These are phyloP conservation scores for Colletotrichum ledebouriae DNA, from an alignment of 2,329 filamentous ascomycete species.

Conservation along the genomic window DNA sequence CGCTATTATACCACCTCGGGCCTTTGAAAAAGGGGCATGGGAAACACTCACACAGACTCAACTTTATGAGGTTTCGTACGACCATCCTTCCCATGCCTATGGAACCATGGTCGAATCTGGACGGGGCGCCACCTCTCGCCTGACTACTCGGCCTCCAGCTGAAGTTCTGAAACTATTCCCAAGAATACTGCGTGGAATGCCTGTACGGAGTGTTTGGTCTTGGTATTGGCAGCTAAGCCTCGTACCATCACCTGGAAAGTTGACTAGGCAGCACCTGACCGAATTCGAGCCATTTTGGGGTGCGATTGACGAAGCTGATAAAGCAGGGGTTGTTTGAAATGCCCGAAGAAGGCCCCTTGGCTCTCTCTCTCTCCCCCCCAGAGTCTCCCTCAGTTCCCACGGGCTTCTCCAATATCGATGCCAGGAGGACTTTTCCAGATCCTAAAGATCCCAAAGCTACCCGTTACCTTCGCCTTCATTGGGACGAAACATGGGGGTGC, in stretches of 20 bases:
- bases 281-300: background rate
- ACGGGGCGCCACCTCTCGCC: too few species aligned
- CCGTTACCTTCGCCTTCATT: background rate
- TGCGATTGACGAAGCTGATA: background rate
- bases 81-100: background rate
- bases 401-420: slow-evolving; percentile 4
- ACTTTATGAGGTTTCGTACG: slow-evolving; percentile 17
- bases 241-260: background rate
- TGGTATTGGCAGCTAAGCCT: slow-evolving; percentile 14
- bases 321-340: slow-evolving; percentile 13
- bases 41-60: slow-evolving; percentile 25
- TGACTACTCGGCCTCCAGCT: slow-evolving; percentile 3
- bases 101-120: background rate
- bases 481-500: slow-evolving; percentile 17
- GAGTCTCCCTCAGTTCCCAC: background rate
- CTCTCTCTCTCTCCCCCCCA: background rate
- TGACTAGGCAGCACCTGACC: background rate
- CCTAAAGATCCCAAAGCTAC: background rate
- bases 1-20: background rate
- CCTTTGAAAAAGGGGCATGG: background rate
- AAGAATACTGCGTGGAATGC: background rate
- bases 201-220: slow-evolving; percentile 14
- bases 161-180: slow-evolving; percentile 13
- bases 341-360: slow-evolving; percentile 12
- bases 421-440: background rate